Evolutionary conservation across 2,329 filamentous ascomycete genomes (phyloP).

Genomic region (Nemania sp.): DNA sequence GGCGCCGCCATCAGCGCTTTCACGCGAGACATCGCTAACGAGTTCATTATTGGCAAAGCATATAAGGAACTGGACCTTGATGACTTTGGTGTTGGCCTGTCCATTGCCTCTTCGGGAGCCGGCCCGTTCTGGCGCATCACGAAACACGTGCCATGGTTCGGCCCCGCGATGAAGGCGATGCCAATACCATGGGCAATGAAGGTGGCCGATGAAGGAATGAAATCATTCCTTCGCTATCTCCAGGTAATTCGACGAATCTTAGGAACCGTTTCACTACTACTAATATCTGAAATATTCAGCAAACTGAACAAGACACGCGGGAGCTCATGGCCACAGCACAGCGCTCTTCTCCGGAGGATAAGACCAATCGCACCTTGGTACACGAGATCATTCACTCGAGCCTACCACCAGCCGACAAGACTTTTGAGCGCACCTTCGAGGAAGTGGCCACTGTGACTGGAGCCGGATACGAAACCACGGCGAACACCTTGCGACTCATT

Average conservation of each 20-base stretch:
- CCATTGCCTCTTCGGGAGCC: not conserved
- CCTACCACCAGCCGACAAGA: not conserved
- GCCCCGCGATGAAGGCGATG: not conserved
- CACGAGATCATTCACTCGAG: constrained; percentile 1
- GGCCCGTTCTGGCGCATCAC: constrained; percentile 19
- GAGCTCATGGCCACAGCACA: not conserved
- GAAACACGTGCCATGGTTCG: constrained; percentile 17
- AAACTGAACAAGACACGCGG: constrained; percentile 7
- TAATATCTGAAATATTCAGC: constrained; percentile 2
- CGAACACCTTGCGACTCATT: not conserved
- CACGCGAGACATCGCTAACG: constrained; percentile 34
- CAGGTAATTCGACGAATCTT: not conserved
- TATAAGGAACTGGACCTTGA: constrained; percentile 31
- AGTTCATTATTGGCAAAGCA: constrained; percentile 36
- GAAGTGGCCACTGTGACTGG: constrained; percentile 14
- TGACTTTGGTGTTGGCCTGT: constrained; percentile 34
- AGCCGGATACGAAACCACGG: constrained; percentile 4
- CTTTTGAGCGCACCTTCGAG: constrained; percentile 7
- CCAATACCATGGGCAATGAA: constrained; percentile 1
- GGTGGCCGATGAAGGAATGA: not conserved
- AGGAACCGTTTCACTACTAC: not conserved
- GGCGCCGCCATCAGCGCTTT: constrained; percentile 33
- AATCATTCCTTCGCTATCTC: not conserved
- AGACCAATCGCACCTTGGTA: not conserved
- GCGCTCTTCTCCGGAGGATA: not conserved